These are phyloP conservation scores for Penicillium maclennaniae DNA, from an alignment of 495 filamentous ascomycete species.

Conservation along the genomic window DNA sequence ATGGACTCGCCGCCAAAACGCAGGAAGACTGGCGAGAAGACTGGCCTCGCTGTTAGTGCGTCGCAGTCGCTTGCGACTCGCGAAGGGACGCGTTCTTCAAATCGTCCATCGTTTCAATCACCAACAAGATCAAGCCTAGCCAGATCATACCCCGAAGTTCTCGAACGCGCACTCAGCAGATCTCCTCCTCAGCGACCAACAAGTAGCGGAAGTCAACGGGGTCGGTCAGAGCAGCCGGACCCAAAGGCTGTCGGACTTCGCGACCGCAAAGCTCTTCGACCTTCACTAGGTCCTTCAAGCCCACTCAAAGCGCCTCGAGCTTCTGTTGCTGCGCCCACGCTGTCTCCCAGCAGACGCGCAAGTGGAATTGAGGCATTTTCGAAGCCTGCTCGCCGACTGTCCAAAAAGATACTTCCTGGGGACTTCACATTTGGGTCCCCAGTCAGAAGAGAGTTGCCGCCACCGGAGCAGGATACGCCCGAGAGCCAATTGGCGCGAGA, in stretches of 20 bases:
- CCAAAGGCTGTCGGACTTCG: constrained; percentile 29
- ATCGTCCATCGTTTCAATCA: constrained; percentile 58
- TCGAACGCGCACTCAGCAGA: constrained; percentile 46
- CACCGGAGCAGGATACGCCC: constrained; percentile 28
- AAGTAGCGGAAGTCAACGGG: constrained; percentile 14
- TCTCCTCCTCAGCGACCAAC: constrained; percentile 23
- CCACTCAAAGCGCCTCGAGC: constrained; percentile 31
- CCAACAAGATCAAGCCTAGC: constrained; percentile 63
- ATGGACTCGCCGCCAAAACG: constrained; percentile 56
- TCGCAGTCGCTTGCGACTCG: constrained; percentile 28
- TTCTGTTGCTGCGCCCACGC: constrained; percentile 22
- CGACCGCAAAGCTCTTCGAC: constrained; percentile 35
- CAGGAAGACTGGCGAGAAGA: constrained; percentile 54
- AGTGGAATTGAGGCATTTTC: constrained; percentile 39
- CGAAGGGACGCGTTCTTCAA: constrained; percentile 21
- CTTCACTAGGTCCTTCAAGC: constrained; percentile 37
- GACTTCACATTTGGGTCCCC: constrained; percentile 44
- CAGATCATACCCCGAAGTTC: constrained; percentile 57
- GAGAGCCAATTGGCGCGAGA: constrained; percentile 42
- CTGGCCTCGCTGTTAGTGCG: constrained; percentile 27
- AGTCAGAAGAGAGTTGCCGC: constrained; percentile 25
- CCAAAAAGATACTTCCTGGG: constrained; percentile 38
- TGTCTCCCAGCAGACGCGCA: constrained; percentile 32
- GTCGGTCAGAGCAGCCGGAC: constrained; percentile 20
- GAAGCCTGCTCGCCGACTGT: constrained; percentile 39